Conservation (phyloP, 2,329 filamentous ascomycete genomes). For the Blastomyces gilchristii region DNA sequence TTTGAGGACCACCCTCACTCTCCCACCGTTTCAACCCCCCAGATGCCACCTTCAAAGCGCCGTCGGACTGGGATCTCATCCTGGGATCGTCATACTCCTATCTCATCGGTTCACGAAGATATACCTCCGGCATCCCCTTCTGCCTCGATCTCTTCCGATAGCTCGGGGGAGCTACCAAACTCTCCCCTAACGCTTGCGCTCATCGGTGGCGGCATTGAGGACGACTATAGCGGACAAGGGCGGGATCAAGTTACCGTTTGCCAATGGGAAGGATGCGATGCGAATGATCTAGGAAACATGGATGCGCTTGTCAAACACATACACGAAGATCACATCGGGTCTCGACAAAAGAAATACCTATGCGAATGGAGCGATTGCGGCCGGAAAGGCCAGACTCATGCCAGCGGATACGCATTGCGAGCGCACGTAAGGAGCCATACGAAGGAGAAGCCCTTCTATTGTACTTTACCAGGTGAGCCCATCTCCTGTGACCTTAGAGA, state of each 20-base stretch:
- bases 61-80: slow-evolving; percentile 36
- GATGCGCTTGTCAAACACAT: slow-evolving; percentile 72
- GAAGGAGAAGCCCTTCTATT: slow-evolving; percentile 96
- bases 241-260: slow-evolving; percentile 70
- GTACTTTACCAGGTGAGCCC: slow-evolving; percentile 71
- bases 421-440: slow-evolving; percentile 98
- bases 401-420: slow-evolving; percentile 88
- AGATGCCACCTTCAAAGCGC: slow-evolving; percentile 40
- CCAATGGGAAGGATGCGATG: slow-evolving; percentile 65
- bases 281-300: slow-evolving; percentile 67
- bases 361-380: slow-evolving; percentile 92
- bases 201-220: slow-evolving; percentile 34
- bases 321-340: slow-evolving; percentile 89
- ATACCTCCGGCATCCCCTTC: slow-evolving; percentile 40
- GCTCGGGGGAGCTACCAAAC: slow-evolving; percentile 70
- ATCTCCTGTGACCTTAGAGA: neutral
- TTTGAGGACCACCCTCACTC: slow-evolving; percentile 41
- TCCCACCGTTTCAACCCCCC: slow-evolving; percentile 22
- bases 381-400: slow-evolving; percentile 81
- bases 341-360: slow-evolving; percentile 90
- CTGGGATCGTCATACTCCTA: slow-evolving; percentile 43
- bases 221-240: slow-evolving; percentile 59
- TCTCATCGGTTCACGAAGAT: slow-evolving; percentile 35
- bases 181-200: slow-evolving; percentile 47
- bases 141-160: slow-evolving; percentile 79